Percentiles rank a stretch among this genome's conserved stretches.
phyloP scores from a whole-genome alignment of 2,329 filamentous ascomycete genomes.

The Ascochyta rabiei region DNA sequence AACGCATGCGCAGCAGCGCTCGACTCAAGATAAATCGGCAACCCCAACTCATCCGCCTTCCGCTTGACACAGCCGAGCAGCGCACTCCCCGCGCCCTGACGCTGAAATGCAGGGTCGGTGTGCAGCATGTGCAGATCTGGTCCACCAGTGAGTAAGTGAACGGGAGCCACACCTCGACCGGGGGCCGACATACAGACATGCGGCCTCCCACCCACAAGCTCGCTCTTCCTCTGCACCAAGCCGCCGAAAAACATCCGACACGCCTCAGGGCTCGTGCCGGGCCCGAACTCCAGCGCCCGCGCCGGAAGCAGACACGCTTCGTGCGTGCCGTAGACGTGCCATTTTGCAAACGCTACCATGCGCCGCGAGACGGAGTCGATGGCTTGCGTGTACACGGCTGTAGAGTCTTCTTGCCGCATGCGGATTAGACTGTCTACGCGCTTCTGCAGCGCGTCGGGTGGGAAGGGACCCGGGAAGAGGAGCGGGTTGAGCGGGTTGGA shows the following conservation, averaged over 20 bases:
- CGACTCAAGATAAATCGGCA: constrained; percentile 36
- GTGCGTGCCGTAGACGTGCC: constrained; percentile 34
- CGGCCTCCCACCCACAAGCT: constrained; percentile 26
- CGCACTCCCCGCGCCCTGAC: constrained; percentile 30
- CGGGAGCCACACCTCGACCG: no score
- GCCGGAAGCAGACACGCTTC: constrained; percentile 18
- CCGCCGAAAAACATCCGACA: constrained; percentile 32
- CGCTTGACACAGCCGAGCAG: constrained; percentile 30
- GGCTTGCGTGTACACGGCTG: constrained; percentile 27
- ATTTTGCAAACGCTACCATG: constrained; percentile 40
- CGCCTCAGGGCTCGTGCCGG: constrained; percentile 31
- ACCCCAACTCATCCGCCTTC: constrained; percentile 31
- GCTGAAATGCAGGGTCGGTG: constrained; percentile 34
- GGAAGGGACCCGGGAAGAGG: constrained; percentile 34
- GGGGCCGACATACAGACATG: constrained; percentile 31
- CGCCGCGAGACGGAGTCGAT: constrained; percentile 32
- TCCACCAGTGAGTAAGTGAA: neutral
- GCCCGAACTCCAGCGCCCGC: constrained; percentile 19
- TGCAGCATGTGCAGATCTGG: constrained; percentile 38
- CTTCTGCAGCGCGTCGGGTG: neutral
- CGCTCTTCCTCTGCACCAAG: constrained; percentile 24
- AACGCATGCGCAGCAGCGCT: constrained; percentile 25
- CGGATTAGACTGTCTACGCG: constrained; percentile 3
- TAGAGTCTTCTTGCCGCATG: constrained; percentile 6
- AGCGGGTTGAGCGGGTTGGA: constrained; percentile 21